phyloP scores from a whole-genome alignment of 2,329 filamentous ascomycete species.

The Graphilbum sp. region DNA sequence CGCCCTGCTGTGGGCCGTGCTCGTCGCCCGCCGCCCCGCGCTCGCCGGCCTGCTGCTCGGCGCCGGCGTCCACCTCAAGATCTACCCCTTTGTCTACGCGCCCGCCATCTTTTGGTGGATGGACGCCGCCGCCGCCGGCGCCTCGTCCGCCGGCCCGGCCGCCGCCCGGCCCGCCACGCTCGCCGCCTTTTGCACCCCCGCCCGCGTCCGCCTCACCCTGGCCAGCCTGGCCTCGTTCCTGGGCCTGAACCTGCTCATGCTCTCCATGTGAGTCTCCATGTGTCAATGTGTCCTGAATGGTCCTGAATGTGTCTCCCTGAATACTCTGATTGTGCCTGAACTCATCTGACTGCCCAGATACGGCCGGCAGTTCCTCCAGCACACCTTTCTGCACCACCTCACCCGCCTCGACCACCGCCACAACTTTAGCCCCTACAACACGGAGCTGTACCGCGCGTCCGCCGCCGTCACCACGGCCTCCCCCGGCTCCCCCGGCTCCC shows the following conservation, averaged over 20 bases:
- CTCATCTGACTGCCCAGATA: too few species aligned
- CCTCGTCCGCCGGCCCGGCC: neutral
- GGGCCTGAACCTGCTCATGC: slow-evolving; percentile 65
- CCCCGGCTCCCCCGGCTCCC: slow-evolving; percentile 11
- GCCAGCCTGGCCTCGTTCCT: slow-evolving; percentile 59
- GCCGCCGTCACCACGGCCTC: slow-evolving; percentile 20
- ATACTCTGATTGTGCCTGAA: too few species aligned
- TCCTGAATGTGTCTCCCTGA: too few species aligned
- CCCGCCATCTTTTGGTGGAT: slow-evolving; percentile 69
- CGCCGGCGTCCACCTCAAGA: slow-evolving; percentile 88
- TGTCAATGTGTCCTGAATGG: too few species aligned
- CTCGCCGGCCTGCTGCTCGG: slow-evolving; percentile 65
- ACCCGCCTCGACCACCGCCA: slow-evolving; percentile 90
- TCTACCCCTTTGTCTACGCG: slow-evolving; percentile 95
- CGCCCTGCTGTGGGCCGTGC: slow-evolving; percentile 65
- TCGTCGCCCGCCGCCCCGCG: slow-evolving; percentile 37
- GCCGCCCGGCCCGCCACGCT: slow-evolving; percentile 8
- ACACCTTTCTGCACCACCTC: slow-evolving; percentile 88
- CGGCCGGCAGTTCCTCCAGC: slow-evolving; percentile 62
- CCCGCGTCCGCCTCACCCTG: slow-evolving; percentile 40
- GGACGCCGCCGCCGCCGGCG: slow-evolving; percentile 33
- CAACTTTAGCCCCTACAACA: slow-evolving; percentile 96
- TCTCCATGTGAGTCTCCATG: slow-evolving; percentile 38
- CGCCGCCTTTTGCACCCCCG: slow-evolving; percentile 30
- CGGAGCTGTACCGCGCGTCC: slow-evolving; percentile 73